Evolutionary conservation across 2,329 filamentous ascomycete species (phyloP).

Genomic region (Venturiaceae sp.): DNA sequence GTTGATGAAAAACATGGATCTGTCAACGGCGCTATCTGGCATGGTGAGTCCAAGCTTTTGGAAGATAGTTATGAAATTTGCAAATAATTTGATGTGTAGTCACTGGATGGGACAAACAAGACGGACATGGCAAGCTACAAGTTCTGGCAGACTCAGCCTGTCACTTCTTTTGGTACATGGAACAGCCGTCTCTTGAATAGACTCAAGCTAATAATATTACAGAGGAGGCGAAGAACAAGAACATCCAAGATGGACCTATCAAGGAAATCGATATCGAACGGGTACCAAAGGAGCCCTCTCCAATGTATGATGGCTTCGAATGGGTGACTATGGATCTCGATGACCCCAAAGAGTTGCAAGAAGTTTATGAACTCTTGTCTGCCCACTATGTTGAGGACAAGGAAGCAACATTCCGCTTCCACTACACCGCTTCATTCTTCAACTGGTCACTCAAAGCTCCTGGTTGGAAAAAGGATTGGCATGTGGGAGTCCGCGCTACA

Average conservation of each 20-base stretch:
- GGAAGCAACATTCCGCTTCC: conserved; percentile 95
- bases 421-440: conserved; percentile 82
- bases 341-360: conserved; percentile 60
- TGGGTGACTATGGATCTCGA: conserved; percentile 88
- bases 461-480: conserved; percentile 90
- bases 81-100: neutral
- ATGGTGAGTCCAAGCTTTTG: conserved; percentile 30
- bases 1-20: conserved; percentile 50
- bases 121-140: conserved; percentile 98
- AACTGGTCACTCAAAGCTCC: conserved; percentile 94
- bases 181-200: conserved; percentile 22
- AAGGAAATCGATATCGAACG: conserved; percentile 68
- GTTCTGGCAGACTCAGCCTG: conserved; percentile 97
- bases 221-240: conserved; percentile 33
- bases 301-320: conserved; percentile 69
- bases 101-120: conserved; percentile 73
- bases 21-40: conserved; percentile 65
- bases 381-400: conserved; percentile 97
- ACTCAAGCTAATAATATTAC: neutral
- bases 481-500: conserved; percentile 76
- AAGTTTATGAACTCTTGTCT: conserved; percentile 84
- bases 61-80: neutral
- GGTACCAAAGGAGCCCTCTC: conserved; percentile 66
- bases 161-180: conserved; percentile 70
- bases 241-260: conserved; percentile 69